Conservation (phyloP, 2,329 filamentous ascomycete species). For the Ceratocystis alfenasii region DNA sequence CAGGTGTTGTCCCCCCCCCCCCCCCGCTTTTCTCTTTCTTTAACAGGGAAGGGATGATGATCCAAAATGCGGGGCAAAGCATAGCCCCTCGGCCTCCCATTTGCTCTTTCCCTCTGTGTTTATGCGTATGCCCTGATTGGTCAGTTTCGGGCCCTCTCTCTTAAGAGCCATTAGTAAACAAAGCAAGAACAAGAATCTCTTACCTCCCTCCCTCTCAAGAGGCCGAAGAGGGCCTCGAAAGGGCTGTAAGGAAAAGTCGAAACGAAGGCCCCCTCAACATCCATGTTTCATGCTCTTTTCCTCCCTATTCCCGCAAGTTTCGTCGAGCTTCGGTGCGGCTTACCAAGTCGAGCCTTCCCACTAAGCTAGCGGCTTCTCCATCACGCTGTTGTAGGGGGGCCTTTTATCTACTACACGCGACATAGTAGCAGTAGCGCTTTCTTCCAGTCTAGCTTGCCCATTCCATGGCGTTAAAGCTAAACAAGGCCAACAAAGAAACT, state of each 20-base stretch:
- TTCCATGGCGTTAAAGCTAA: slow-evolving; percentile 4
- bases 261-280: background rate
- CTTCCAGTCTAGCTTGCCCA: background rate
- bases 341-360: background rate
- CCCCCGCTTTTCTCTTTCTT: background rate
- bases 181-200: background rate
- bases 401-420: background rate
- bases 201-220: background rate
- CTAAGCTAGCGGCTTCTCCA: background rate
- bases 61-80: slow-evolving; percentile 6
- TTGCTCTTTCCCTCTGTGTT: background rate
- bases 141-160: background rate
- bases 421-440: background rate
- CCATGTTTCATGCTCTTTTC: background rate
- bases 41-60: background rate
- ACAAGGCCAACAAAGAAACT: background rate
- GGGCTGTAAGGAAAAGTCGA: too few relatives aligned
- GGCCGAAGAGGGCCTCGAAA: background rate
- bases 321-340: background rate
- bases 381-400: background rate
- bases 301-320: background rate
- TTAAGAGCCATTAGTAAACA: background rate
- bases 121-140: background rate
- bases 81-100: background rate
- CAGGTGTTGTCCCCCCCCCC: too few relatives aligned